These are phyloP conservation scores for Eucalyptus cloeziana DNA, from an alignment of 345 rosid genomes.

Conservation along the genomic window DNA sequence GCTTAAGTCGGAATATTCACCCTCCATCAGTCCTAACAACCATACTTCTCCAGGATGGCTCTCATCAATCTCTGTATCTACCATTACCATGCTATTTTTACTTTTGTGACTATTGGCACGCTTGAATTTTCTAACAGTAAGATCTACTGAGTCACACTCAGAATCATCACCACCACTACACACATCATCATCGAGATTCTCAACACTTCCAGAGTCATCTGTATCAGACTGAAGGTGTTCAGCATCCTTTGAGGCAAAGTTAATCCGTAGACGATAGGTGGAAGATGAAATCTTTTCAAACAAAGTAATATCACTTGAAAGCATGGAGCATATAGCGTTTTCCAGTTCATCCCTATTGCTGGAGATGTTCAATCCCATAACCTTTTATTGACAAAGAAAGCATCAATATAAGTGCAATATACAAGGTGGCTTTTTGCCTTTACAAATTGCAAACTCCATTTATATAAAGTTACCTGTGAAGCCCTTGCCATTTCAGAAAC, in stretches of 20 bases:
- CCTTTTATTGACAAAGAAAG: slow-evolving; percentile 44
- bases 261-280: slow-evolving; percentile 69
- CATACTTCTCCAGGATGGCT: slow-evolving; percentile 88
- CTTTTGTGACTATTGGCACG: slow-evolving; percentile 10
- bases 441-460: not conserved
- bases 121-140: slow-evolving; percentile 16
- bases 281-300: slow-evolving; percentile 86
- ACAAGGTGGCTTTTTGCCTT: not conserved
- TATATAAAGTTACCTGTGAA: slow-evolving; percentile 29
- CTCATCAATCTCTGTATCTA: slow-evolving; percentile 84
- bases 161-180: slow-evolving; percentile 46
- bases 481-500: slow-evolving; percentile 62
- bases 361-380: slow-evolving; percentile 53
- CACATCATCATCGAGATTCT: slow-evolving; percentile 39
- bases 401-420: not conserved
- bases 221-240: slow-evolving; percentile 46
- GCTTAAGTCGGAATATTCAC: slow-evolving; percentile 86
- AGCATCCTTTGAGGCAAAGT: slow-evolving; percentile 29
- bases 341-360: slow-evolving; percentile 53
- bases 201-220: slow-evolving; percentile 81
- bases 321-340: slow-evolving; percentile 56
- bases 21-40: slow-evolving; percentile 89
- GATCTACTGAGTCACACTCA: slow-evolving; percentile 41
- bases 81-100: slow-evolving; percentile 23
- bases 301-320: slow-evolving; percentile 87